These are phyloP conservation scores for Petrea volubilis DNA, from an alignment of 257 asterid genomes.

Conservation along the genomic window DNA sequence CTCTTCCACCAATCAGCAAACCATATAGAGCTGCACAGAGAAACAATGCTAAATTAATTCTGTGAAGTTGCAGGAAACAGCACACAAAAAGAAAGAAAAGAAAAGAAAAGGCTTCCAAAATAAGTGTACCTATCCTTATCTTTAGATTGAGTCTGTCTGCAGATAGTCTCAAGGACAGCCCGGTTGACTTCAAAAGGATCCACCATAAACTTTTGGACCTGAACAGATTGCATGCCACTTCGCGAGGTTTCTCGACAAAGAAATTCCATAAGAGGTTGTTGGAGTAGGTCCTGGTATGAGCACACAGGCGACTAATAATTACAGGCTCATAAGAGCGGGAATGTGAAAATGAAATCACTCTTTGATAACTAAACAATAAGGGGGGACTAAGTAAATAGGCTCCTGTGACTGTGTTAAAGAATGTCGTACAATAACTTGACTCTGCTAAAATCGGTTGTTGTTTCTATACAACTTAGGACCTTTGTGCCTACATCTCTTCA, in stretches of 20 bases:
- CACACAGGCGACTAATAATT: not conserved
- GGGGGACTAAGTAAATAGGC: not conserved
- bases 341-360: not conserved
- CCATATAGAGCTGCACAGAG: constrained; percentile 52
- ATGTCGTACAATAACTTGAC: not conserved
- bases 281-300: constrained; percentile 61
- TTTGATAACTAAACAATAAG: not conserved
- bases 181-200: constrained; percentile 55
- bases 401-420: not conserved
- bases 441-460: not conserved
- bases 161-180: constrained; percentile 46
- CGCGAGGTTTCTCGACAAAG: constrained; percentile 56
- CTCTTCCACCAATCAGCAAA: constrained; percentile 62
- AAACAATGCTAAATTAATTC: not conserved
- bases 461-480: not conserved
- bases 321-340: not conserved
- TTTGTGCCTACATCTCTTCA: not conserved
- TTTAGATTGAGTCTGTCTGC: constrained; percentile 45
- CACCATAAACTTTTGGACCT: constrained; percentile 33
- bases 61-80: not conserved
- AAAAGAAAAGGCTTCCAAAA: too few species aligned
- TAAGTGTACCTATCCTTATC: constrained; percentile 50
- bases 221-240: constrained; percentile 36
- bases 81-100: not conserved
- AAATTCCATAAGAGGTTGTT: constrained; percentile 70